Evolutionary conservation across 1,284 basidiomycete genomes (phyloP), one percentile per base, ranked within the genome.

Genomic region (Marasmius tenuissimus): DNA sequence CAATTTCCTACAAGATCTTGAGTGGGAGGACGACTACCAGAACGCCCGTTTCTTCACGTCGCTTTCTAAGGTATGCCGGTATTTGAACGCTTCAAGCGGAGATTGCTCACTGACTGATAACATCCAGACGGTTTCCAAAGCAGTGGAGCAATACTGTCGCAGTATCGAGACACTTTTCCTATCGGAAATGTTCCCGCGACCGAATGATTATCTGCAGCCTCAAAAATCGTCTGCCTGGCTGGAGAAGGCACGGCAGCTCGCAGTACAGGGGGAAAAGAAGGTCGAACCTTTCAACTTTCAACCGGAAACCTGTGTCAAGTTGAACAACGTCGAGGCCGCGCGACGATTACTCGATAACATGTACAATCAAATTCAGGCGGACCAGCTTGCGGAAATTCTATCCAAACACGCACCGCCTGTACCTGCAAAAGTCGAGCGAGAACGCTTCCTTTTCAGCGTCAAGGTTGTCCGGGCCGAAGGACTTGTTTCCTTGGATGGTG

Each of bases 301-400:
- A 59, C 84, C 95, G 0, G 85, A 96, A 78, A 96, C 94, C 0
- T 98, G 97, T 71, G 94, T 99, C 70, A 98, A 98, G 78, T 84
- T 99, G 53, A 99, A 99, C 80, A 98, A 99, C 72, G 91, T 99
- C 65, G 96, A 97, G 69, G 91, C 94, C 1, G 96, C 96, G 0
- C 86, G 96, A 11, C 87, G 88, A 61, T 82, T 97, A 58, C 82
- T 99, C 59, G 97, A 99, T 73, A 92, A 91, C 68, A 91, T 99
- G 81, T 99, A 98, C 75, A 88, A 85, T 58, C 91, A 94, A 67
- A 89, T 98, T 80, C 85, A 97, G 62, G 95, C 92, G 0, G 97
- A 99, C 76, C 89, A 90, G 71, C 86, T 97, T 63, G 87, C 92
- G 0, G 87, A 90, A 45, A 81, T 87, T 27, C 72, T 92, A 58